Percentiles rank a stretch among this genome's conserved stretches.
phyloP scores from a whole-genome alignment of 495 filamentous ascomycete species.

The Cercophora samala region DNA sequence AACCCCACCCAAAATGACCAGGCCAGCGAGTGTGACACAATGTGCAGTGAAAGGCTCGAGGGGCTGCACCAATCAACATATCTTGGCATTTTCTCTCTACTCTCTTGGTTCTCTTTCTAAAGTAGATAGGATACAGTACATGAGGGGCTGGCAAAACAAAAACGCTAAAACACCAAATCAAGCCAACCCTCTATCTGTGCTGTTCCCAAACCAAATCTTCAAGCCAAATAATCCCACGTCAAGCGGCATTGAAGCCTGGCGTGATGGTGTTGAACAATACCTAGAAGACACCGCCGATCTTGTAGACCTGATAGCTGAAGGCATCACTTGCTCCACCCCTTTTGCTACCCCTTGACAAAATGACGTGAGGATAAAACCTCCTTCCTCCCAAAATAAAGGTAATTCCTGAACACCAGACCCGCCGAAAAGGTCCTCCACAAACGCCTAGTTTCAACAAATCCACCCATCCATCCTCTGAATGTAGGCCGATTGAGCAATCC shows the following conservation, averaged over 20 bases:
- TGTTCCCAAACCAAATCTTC: not conserved
- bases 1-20: not conserved
- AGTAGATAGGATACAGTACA: not conserved
- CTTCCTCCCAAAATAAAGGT: not conserved
- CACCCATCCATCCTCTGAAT: not conserved
- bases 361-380: not conserved
- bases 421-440: not conserved
- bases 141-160: not conserved
- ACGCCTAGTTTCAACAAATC: not conserved
- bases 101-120: not conserved
- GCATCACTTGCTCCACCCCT: not conserved
- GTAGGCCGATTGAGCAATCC: not conserved
- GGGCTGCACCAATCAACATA: not conserved
- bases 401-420: not conserved
- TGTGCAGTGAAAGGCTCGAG: not conserved
- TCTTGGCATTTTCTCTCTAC: not conserved
- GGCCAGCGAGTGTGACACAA: not conserved
- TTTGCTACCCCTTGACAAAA: not conserved
- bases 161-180: constrained; percentile 1
- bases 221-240: not conserved
- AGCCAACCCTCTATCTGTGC: not conserved
- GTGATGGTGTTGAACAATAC: not conserved
- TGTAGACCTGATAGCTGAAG: not conserved
- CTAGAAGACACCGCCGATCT: not conserved
- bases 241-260: not conserved